Conservation (phyloP, 192 early-diverging fungal genomes). For the Mortierella claussenii region DNA sequence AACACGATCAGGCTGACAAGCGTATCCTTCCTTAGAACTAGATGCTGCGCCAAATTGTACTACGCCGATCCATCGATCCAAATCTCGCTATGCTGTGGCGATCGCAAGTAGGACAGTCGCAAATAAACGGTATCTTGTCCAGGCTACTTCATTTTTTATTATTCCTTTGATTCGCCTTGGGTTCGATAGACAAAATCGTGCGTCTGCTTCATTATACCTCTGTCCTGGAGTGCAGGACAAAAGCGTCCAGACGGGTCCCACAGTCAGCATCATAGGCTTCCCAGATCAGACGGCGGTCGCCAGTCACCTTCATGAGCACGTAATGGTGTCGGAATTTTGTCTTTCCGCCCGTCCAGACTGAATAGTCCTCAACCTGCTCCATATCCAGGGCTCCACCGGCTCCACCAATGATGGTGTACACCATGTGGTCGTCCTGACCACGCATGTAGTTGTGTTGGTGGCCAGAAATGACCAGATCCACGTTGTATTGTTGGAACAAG, state of each 20-base stretch:
- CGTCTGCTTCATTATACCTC: slow-evolving; percentile 15
- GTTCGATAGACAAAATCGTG: too few species aligned
- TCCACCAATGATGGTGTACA: slow-evolving; percentile 79
- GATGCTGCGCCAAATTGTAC: too few species aligned
- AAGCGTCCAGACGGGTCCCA: slow-evolving; percentile 46
- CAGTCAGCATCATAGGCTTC: slow-evolving; percentile 53
- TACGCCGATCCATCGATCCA: too few species aligned
- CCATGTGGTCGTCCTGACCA: slow-evolving; percentile 60
- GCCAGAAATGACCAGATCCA: slow-evolving; percentile 80
- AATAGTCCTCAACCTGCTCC: slow-evolving; percentile 72
- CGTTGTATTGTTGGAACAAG: slow-evolving; percentile 70
- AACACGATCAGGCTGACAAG: too few species aligned
- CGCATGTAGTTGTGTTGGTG: slow-evolving; percentile 86
- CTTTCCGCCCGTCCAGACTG: slow-evolving; percentile 47
- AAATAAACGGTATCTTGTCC: too few species aligned
- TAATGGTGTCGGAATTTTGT: slow-evolving; percentile 53
- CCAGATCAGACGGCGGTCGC: slow-evolving; percentile 54
- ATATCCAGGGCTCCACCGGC: slow-evolving; percentile 74
- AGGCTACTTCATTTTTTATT: too few species aligned
- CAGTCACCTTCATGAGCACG: slow-evolving; percentile 54
- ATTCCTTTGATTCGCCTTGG: too few species aligned
- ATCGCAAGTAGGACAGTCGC: too few species aligned
- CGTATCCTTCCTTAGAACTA: too few species aligned
- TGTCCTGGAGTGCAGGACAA: slow-evolving; percentile 51
- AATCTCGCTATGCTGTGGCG: too few species aligned